Conservation (phyloP, 805 yeast species). For the Komagataella ulmi region DNA sequence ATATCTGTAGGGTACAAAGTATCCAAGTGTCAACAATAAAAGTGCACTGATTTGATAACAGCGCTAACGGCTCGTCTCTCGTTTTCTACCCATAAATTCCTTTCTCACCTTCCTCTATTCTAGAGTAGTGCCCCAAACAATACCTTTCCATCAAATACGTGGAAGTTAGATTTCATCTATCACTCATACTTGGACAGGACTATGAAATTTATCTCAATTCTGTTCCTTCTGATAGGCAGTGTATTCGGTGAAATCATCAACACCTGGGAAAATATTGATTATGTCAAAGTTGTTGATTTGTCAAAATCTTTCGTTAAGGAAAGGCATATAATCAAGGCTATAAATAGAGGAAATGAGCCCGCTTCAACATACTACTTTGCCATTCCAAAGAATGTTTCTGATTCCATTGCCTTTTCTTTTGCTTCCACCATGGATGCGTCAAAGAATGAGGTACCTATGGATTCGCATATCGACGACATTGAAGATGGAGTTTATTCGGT, state of each 20-base stretch:
- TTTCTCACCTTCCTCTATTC: neutral
- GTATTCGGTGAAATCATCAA: neutral
- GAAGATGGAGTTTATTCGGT: conserved; percentile 8
- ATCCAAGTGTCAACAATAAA: no score
- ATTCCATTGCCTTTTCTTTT: conserved; percentile 13
- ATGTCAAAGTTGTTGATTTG: conserved; percentile 49
- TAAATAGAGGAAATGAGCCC: conserved; percentile 45
- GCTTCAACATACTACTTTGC: conserved; percentile 42
- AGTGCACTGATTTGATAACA: no score
- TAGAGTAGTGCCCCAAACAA: neutral
- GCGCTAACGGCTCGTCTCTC: no score
- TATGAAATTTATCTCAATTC: neutral
- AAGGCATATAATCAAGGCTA: conserved; percentile 36
- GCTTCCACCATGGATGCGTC: conserved; percentile 7
- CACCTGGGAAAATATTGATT: conserved; percentile 46
- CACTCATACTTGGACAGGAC: neutral
- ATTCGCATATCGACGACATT: conserved; percentile 5
- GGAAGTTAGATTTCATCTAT: neutral
- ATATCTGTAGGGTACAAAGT: no score
- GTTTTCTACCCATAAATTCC: no score
- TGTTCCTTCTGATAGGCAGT: neutral
- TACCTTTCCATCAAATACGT: neutral
- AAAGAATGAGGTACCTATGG: conserved; percentile 8
- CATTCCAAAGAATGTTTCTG: conserved; percentile 30
- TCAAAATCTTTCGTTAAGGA: conserved; percentile 55